Evolutionary conservation across 2,329 filamentous ascomycete genomes (phyloP).

Genomic region (Fusarium succisae): DNA sequence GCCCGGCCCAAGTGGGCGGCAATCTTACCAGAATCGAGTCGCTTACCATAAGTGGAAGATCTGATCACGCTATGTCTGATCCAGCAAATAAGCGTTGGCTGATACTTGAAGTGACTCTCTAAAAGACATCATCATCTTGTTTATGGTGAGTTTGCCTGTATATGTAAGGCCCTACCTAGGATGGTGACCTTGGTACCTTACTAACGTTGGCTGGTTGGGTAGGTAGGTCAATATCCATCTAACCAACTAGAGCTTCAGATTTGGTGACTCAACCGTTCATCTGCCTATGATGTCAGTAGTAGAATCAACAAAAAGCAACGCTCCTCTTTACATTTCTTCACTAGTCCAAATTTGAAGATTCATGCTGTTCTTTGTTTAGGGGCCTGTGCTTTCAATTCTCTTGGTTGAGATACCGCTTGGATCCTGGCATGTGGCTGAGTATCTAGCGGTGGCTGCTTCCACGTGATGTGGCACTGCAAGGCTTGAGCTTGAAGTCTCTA

Average conservation of each 20-base stretch:
- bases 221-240: neutral
- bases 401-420: neutral
- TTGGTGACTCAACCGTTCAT: neutral
- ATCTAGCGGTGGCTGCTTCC: slow-evolving; percentile 1
- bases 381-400: neutral
- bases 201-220: neutral
- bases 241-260: neutral
- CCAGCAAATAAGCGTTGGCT: neutral
- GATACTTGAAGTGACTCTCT: neutral
- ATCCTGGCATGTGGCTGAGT: slow-evolving; percentile 16
- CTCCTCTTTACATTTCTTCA: slow-evolving; percentile 1
- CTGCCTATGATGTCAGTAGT: slow-evolving; percentile 23
- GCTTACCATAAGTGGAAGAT: slow-evolving; percentile 17
- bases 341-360: neutral
- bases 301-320: neutral
- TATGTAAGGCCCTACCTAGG: neutral
- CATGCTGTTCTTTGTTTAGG: neutral
- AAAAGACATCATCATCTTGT: neutral
- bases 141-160: neutral
- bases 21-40: slow-evolving; percentile 3
- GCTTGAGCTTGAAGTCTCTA: slow-evolving; percentile 26
- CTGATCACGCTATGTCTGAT: neutral
- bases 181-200: neutral
- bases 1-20: slow-evolving; percentile 25
- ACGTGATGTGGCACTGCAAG: slow-evolving; percentile 33